Percentiles rank a stretch among this genome's conserved stretches.
These are phyloP conservation scores for Agapanthus africanus DNA, from an alignment of 106 monocot species.

Conservation along the genomic window DNA sequence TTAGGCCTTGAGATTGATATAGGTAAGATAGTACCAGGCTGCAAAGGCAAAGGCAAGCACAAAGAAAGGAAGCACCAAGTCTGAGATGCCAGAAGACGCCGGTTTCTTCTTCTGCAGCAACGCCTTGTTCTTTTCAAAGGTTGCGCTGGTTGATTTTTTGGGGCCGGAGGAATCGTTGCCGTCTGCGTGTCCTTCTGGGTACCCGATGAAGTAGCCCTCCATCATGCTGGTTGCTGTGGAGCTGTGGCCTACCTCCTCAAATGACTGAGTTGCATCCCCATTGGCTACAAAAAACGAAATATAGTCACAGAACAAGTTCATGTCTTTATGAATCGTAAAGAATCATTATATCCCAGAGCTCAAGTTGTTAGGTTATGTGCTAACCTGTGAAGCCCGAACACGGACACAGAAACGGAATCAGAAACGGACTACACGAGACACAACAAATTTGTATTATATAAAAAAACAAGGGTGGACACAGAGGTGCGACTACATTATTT, in stretches of 20 bases:
- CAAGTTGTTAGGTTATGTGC: too few relatives aligned
- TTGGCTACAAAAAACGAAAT: constrained; percentile 11
- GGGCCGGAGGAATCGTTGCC: neutral
- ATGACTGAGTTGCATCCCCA: constrained; percentile 84
- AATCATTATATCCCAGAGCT: too few relatives aligned
- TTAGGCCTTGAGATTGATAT: constrained; percentile 16
- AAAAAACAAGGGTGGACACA: too few relatives aligned
- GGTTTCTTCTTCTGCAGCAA: neutral
- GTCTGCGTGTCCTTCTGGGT: constrained; percentile 22
- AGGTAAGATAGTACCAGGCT: constrained; percentile 54
- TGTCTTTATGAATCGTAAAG: too few relatives aligned
- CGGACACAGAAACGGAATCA: too few relatives aligned
- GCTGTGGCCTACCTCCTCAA: constrained; percentile 95
- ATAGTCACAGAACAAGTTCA: too few relatives aligned
- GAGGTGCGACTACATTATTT: too few relatives aligned
- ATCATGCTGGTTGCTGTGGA: constrained; percentile 62
- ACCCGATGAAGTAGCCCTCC: constrained; percentile 57
- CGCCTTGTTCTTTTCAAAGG: neutral
- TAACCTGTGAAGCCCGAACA: too few relatives aligned
- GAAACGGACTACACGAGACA: too few relatives aligned
- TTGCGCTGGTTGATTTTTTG: neutral
- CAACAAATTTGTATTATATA: too few relatives aligned
- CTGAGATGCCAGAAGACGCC: constrained; percentile 17
- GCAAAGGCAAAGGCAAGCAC: constrained; percentile 34
- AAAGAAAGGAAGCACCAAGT: constrained; percentile 33